Conservation (phyloP, 2,329 filamentous ascomycete genomes). For the Talaromyces sp. region DNA sequence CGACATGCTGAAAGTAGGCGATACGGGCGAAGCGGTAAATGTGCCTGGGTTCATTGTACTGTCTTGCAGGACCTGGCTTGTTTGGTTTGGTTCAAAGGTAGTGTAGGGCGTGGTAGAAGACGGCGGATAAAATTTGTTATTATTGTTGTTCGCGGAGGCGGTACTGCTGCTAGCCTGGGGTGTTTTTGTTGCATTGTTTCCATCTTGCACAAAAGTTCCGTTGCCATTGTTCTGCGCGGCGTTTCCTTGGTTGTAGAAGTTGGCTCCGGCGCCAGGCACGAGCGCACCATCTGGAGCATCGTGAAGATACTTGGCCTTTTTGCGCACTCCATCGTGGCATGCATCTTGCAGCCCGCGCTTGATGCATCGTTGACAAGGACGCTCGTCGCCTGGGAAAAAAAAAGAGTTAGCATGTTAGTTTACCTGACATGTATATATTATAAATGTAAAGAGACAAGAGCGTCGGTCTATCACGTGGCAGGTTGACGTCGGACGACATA, state of each 20-base stretch:
- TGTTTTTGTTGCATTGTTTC: conserved; percentile 23
- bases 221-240: conserved; percentile 23
- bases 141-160: conserved; percentile 26
- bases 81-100: conserved; percentile 36
- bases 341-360: conserved; percentile 85
- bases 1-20: conserved; percentile 61
- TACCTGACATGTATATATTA: too few species aligned
- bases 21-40: conserved; percentile 60
- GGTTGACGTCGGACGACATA: conserved; percentile 57
- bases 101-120: conserved; percentile 21
- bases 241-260: conserved; percentile 48
- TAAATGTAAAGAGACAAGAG: neutral
- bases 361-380: conserved; percentile 88
- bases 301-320: conserved; percentile 98
- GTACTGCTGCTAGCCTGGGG: conserved; percentile 8
- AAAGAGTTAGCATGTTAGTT: conserved; percentile 7
- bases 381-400: conserved; percentile 94
- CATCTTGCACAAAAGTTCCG: conserved; percentile 27
- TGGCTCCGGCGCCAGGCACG: conserved; percentile 75
- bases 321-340: conserved; percentile 93
- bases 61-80: conserved; percentile 39
- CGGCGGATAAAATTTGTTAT: conserved; percentile 36
- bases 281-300: conserved; percentile 88
- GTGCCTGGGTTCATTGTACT: conserved; percentile 46
- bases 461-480: neutral